Conservation (phyloP, 495 filamentous ascomycete species). For the Penicillium fimorum region DNA sequence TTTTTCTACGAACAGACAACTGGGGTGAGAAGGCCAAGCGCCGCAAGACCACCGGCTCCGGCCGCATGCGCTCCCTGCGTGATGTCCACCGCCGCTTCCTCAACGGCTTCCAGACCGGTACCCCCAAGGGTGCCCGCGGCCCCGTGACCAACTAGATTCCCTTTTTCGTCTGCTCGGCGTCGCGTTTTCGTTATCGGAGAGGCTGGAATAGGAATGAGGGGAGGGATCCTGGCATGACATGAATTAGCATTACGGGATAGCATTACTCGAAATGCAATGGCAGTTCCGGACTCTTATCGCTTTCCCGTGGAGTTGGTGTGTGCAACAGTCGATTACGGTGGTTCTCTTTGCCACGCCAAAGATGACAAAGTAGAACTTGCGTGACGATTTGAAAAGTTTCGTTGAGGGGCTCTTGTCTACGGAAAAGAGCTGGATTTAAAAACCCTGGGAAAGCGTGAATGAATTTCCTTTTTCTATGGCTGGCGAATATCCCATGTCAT, state of each 20-base stretch:
- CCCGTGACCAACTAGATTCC: constrained; percentile 47
- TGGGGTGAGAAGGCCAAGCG: constrained; percentile 99
- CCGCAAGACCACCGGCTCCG: constrained; percentile 97
- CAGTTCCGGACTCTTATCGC: constrained; percentile 40
- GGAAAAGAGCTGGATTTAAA: constrained; percentile 29
- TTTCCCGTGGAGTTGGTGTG: constrained; percentile 46
- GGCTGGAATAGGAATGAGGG: constrained; percentile 42
- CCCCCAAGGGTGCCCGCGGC: constrained; percentile 82
- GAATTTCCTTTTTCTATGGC: constrained; percentile 47
- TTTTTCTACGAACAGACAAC: constrained; percentile 66
- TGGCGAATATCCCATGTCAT: constrained; percentile 47
- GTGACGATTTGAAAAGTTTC: constrained; percentile 23
- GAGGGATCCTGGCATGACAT: constrained; percentile 43
- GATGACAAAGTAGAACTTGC: constrained; percentile 26
- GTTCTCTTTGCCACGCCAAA: constrained; percentile 26
- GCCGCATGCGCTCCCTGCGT: constrained; percentile 90
- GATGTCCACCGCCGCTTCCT: constrained; percentile 83
- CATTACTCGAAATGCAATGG: constrained; percentile 37
- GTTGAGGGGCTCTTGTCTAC: constrained; percentile 23
- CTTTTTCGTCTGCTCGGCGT: constrained; percentile 36
- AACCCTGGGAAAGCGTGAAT: constrained; percentile 41
- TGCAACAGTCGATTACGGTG: constrained; percentile 32
- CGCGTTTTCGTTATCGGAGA: constrained; percentile 47
- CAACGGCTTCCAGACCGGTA: constrained; percentile 93
- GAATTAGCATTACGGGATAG: constrained; percentile 44